Base-by-base conservation (phyloP, 1,284 basidiomycete genomes). In the Phlebopus sp. region DNA sequence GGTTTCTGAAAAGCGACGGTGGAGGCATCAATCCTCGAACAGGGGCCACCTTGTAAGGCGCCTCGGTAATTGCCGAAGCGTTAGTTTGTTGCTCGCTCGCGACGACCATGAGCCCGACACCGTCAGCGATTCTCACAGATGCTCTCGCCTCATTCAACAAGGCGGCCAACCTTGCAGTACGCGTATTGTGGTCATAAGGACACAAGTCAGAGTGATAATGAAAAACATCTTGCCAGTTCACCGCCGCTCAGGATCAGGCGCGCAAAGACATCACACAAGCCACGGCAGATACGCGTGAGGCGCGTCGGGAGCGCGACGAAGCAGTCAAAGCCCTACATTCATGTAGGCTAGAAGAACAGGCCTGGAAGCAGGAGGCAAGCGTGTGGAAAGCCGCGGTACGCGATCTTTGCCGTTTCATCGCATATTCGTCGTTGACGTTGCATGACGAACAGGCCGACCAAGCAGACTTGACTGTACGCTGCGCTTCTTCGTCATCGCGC, bases 341-440 rank as follows among this genome's bases (percentile, higher is more conserved):
- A 11, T 57, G 64, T 21, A 71, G 73, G 44, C 59, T 78, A 30
- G 76, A 82, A 44, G 63, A 68, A 5, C 76, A 77, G 47, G 68
- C 69, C 2, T 74, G 73, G 69, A 77, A 76, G 49, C 68, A 74
- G 38, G 76, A 83, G 37, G 65, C 73, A 21, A 65, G 71, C 29
- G 66, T 62, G 31, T 75, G 70, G 63, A 80, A 80, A 58, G 73
- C 78, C 46, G 65, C 72, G 42, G 84, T 85, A 58, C 63, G 81
- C 72, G 34, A 32, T n/a, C 46, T 44, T 21, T 35, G 14, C 18
- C 42, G 5, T 52, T 32, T 47, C 38, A 6, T 4, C 9, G 36
- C 35, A 21, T 37, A 21, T 36, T n/a, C 35, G 23, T 43, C 5
- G 15, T 8, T 44, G 47, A 62, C 44, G 56, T 32, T 11, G 17